These are phyloP conservation scores for Galerina marginata DNA, from an alignment of 768 basidiomycete genomes.

Conservation along the genomic window DNA sequence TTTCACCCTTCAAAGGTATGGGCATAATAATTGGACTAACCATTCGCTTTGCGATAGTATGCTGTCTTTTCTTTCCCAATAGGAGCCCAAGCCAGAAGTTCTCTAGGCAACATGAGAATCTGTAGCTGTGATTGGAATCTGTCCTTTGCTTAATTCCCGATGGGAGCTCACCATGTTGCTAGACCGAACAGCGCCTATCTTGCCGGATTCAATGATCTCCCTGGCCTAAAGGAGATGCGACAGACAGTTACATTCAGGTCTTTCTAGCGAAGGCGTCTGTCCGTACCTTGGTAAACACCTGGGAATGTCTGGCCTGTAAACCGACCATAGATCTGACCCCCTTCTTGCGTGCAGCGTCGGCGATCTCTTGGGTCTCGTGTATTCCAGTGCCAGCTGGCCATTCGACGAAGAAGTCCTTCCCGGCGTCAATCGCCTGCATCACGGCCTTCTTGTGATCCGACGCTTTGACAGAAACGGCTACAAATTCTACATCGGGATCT, in stretches of 20 bases:
- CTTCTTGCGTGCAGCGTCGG: slow-evolving; percentile 31
- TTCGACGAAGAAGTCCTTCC: slow-evolving; percentile 44
- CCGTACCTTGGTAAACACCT: slow-evolving; percentile 33
- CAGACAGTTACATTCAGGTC: background rate
- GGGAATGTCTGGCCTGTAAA: slow-evolving; percentile 34
- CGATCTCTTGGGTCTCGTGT: slow-evolving; percentile 37
- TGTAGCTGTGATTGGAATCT: too few relatives aligned
- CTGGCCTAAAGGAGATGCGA: slow-evolving; percentile 25
- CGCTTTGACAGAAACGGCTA: slow-evolving; percentile 38
- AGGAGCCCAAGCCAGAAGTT: slow-evolving; percentile 7
- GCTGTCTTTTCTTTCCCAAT: background rate
- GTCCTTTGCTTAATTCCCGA: too few relatives aligned
- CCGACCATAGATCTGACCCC: slow-evolving; percentile 38
- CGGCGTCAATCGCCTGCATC: slow-evolving; percentile 37
- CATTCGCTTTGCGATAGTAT: background rate
- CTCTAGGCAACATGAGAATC: background rate
- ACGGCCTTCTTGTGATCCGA: slow-evolving; percentile 31
- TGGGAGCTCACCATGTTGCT: slow-evolving; percentile 25
- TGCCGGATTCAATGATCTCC: slow-evolving; percentile 32
- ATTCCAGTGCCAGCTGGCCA: slow-evolving; percentile 40
- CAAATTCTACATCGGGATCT: slow-evolving; percentile 42
- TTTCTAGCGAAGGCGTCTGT: too few relatives aligned
- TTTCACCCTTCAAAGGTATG: background rate
- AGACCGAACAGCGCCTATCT: slow-evolving; percentile 36
- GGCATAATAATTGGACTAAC: too few relatives aligned